Percentiles rank a stretch among this genome's conserved stretches.
Conservation (phyloP, 331 rosid genomes). For the Stylosanthes scabra region DNA sequence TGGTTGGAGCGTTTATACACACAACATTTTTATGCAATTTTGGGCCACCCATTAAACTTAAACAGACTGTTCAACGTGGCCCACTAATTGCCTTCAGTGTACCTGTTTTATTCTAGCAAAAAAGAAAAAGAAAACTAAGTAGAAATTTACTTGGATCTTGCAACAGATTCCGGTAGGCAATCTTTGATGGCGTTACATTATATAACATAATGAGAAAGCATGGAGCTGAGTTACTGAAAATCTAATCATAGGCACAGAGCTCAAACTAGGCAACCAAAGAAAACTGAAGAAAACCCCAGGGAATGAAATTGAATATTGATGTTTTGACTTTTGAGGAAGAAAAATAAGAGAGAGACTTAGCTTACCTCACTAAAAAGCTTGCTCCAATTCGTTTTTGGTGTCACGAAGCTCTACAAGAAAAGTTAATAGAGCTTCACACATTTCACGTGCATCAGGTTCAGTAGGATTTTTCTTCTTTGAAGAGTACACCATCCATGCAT, state of each 20-base stretch:
- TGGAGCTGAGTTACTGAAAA: not conserved
- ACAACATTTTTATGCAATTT: no score
- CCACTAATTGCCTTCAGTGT: no score
- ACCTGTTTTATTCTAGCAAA: no score
- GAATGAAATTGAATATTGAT: not conserved
- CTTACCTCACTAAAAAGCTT: conserved; percentile 5
- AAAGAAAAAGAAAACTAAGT: no score
- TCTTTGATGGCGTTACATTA: not conserved
- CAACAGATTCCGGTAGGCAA: conserved; percentile 3
- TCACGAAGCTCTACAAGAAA: conserved; percentile 75
- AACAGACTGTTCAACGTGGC: no score
- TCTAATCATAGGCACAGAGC: not conserved
- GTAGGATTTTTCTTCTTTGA: conserved; percentile 53
- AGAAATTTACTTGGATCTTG: not conserved
- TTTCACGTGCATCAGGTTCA: conserved; percentile 72
- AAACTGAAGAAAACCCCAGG: not conserved
- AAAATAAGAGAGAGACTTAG: conserved; percentile 5
- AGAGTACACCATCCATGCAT: conserved; percentile 90
- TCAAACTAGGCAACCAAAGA: conserved; percentile 11
- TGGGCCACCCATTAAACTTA: no score
- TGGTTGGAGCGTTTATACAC: no score
- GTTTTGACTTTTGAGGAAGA: not conserved
- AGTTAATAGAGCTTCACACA: conserved; percentile 83
- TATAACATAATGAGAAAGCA: not conserved
- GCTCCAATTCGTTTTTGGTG: conserved; percentile 36